A percentile compares a stretch with the other conserved stretches of the same genome.
These are phyloP conservation scores for Ophiostoma triangulosporum DNA, from an alignment of 2,329 filamentous ascomycete genomes.

Conservation along the genomic window DNA sequence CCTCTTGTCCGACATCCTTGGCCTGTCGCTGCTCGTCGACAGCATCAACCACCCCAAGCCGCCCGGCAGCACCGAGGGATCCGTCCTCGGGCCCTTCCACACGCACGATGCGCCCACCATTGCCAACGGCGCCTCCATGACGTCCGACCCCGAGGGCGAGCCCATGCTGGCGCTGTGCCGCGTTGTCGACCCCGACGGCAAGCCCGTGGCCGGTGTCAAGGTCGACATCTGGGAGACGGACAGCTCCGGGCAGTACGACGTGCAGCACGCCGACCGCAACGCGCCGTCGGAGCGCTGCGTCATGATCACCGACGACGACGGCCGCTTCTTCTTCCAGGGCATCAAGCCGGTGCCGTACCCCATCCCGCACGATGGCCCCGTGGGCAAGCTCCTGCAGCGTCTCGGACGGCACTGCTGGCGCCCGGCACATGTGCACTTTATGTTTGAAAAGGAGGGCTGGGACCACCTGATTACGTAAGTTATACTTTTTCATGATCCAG, in stretches of 20 bases:
- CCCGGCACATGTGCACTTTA: constrained; percentile 74
- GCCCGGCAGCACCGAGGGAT: constrained; percentile 55
- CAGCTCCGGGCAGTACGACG: constrained; percentile 67
- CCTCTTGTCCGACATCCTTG: constrained; percentile 66
- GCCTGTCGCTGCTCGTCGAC: constrained; percentile 68
- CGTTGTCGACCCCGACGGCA: constrained; percentile 49
- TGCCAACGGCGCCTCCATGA: constrained; percentile 46
- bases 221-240: constrained; percentile 83
- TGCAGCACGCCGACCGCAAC: constrained; percentile 53
- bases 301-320: constrained; percentile 49
- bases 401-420: constrained; percentile 65
- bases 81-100: constrained; percentile 72
- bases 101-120: constrained; percentile 57
- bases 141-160: constrained; percentile 54
- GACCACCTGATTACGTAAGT: constrained; percentile 74
- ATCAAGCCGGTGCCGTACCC: constrained; percentile 78
- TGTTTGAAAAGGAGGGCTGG: constrained; percentile 69
- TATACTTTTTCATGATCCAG: too few species aligned
- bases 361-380: constrained; percentile 73
- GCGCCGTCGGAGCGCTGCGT: constrained; percentile 61
- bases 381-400: constrained; percentile 54
- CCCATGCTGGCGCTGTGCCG: constrained; percentile 62
- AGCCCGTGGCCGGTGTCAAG: constrained; percentile 50
- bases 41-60: constrained; percentile 76
- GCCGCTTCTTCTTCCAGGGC: constrained; percentile 71